Evolutionary conservation across 2,329 filamentous ascomycete species (phyloP), one percentile per base, ranked within the genome.

Genomic region (Aspergillus tubingensis): DNA sequence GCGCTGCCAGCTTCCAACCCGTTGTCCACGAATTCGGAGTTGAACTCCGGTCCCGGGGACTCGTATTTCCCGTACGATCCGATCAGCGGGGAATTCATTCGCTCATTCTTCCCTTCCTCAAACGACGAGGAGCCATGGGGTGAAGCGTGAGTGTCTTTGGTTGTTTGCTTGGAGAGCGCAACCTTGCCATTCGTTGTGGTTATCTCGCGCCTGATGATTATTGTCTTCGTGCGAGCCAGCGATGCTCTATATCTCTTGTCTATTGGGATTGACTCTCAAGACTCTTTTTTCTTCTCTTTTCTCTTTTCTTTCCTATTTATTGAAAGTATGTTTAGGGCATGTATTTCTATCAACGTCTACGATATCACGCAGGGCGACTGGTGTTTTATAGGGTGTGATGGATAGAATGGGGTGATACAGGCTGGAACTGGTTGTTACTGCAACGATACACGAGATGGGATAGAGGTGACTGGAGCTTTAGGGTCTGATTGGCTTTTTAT

Each of bases 21-120:
- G 30, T 59, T 25, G 8, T 59, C 27, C 27, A 50, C 52, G n/a
- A 47, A 49, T 58, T n/a, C 51, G 8, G 66, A 67, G 13, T 53
- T 62, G 23, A 57, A 39, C n/a, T 23, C 57, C 10, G 63, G 58
- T 6, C 10, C 32, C 4, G 53, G 38, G n/a, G 72, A 75, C 44
- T 58, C 67, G 1, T 76, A 72, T 51, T 77, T 77, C 61, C 75
- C 75, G 8, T 77, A 77, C 58, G 75, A 77, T 54, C 74, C 75
- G 5, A 76, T 77, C 57, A 72, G 67, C 30, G 73, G 73, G 15
- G 73, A 76, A 54, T 77, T 77, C 27, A 76, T 77, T 57, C 67
- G 71, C 19, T 75, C 74, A n/a, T 77, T 76, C 65, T 77, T 77
- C 63, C 75, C 75, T 5, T 41, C 63, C 8, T 44, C 65, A 8